These are phyloP conservation scores for Trypanosoma boissoni DNA, from an alignment of 208 protist genomes.

Conservation along the genomic window DNA sequence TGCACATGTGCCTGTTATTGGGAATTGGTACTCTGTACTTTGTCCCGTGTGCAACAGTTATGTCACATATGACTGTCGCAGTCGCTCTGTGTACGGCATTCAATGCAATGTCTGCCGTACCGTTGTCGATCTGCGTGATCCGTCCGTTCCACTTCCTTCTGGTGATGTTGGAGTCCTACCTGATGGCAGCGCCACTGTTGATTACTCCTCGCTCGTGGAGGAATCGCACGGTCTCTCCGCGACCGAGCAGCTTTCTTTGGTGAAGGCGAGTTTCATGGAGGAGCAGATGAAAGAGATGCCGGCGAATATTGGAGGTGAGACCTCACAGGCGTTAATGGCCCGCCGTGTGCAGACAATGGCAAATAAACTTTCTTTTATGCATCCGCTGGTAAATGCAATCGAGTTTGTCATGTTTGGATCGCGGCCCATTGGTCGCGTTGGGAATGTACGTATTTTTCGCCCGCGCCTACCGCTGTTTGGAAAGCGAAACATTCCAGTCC, in stretches of 20 bases:
- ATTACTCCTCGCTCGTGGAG: constrained; percentile 61
- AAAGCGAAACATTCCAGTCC: constrained; percentile 56
- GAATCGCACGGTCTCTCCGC: constrained; percentile 50
- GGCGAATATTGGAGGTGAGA: constrained; percentile 56
- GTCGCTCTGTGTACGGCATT: constrained; percentile 45
- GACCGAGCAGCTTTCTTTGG: constrained; percentile 45
- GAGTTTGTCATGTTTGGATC: constrained; percentile 80
- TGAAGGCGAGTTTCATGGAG: constrained; percentile 35
- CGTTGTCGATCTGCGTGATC: constrained; percentile 68
- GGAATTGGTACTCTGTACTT: constrained; percentile 56
- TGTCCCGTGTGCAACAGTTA: constrained; percentile 66
- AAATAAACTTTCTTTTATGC: constrained; percentile 67
- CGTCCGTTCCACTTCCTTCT: constrained; percentile 37
- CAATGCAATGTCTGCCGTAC: constrained; percentile 57
- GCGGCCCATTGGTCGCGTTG: constrained; percentile 54
- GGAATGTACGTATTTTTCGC: constrained; percentile 76
- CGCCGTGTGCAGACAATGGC: constrained; percentile 54
- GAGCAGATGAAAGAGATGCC: constrained; percentile 66
- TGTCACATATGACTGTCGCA: constrained; percentile 60
- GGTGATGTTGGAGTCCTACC: constrained; percentile 30
- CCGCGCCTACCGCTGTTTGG: constrained; percentile 61
- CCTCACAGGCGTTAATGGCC: constrained; percentile 59
- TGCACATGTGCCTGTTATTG: constrained; percentile 36
- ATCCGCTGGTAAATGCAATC: constrained; percentile 56
- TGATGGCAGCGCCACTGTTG: constrained; percentile 12